A percentile compares a stretch with the other conserved stretches of the same genome.
Conservation (phyloP, 495 filamentous ascomycete species). For the Tuber brumale region DNA sequence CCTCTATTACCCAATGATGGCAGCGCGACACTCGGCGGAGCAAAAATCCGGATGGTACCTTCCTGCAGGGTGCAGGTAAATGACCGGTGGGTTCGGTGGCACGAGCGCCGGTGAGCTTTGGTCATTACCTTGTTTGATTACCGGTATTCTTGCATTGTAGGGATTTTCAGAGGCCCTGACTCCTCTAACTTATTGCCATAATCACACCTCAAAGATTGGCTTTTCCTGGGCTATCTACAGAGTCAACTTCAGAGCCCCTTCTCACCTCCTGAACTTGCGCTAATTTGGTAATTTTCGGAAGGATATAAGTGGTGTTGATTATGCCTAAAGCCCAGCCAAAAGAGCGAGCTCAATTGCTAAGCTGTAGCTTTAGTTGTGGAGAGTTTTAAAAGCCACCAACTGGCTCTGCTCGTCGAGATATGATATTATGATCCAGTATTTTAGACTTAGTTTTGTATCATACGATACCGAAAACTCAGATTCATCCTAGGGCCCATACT, state of each 20-base stretch:
- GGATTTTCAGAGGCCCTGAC: neutral
- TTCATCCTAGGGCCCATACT: neutral
- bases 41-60: neutral
- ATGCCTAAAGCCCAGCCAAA: neutral
- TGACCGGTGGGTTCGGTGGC: neutral
- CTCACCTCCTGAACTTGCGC: neutral
- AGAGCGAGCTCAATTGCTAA: neutral
- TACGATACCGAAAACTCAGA: neutral
- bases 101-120: neutral
- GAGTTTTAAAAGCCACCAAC: neutral
- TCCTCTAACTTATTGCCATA: neutral
- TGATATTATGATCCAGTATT: neutral
- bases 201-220: neutral
- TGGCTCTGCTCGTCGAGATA: neutral
- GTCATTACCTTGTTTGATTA: neutral
- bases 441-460: neutral
- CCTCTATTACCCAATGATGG: neutral
- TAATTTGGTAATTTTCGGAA: neutral
- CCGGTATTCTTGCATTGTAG: neutral
- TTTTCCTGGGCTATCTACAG: neutral
- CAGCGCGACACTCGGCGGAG: neutral
- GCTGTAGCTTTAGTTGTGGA: neutral
- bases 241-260: neutral
- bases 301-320: neutral
- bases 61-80: neutral